Conservation (phyloP, 2,329 filamentous ascomycete genomes). For the Fusarium sp. region DNA sequence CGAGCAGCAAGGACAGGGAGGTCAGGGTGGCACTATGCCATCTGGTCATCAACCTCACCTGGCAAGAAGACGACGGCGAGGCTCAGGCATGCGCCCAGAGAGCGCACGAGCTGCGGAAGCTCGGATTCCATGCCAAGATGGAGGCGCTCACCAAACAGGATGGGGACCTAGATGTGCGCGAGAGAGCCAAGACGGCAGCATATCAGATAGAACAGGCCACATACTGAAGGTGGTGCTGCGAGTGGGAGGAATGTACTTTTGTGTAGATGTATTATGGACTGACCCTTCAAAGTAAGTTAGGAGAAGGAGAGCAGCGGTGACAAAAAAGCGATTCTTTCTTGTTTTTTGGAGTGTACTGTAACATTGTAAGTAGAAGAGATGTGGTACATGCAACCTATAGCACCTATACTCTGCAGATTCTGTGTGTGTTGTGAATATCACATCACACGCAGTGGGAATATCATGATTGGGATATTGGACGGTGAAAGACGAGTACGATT, state of each 20-base stretch:
- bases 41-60: constrained; percentile 87
- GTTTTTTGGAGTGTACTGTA: constrained; percentile 4
- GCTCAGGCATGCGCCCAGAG: constrained; percentile 73
- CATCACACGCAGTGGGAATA: constrained; percentile 11
- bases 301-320: background rate
- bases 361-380: constrained; percentile 5
- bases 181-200: constrained; percentile 83
- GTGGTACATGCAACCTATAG: constrained; percentile 15
- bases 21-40: constrained; percentile 86
- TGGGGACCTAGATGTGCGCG: constrained; percentile 82
- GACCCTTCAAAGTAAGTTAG: background rate
- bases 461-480: background rate
- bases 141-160: constrained; percentile 73
- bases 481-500: background rate
- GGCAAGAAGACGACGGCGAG: constrained; percentile 81
- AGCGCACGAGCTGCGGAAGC: constrained; percentile 73
- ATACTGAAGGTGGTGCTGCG: constrained; percentile 26
- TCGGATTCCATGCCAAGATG: constrained; percentile 78
- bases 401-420: background rate
- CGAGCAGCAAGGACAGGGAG: constrained; percentile 77
- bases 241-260: background rate
- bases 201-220: constrained; percentile 73
- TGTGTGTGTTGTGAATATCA: background rate
- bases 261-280: background rate
- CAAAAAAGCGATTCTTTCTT: constrained; percentile 5